A percentile compares a stretch with the other conserved stretches of the same genome.
phyloP scores from a whole-genome alignment of 177 flowering plant species.

The Vitis hybrid region DNA sequence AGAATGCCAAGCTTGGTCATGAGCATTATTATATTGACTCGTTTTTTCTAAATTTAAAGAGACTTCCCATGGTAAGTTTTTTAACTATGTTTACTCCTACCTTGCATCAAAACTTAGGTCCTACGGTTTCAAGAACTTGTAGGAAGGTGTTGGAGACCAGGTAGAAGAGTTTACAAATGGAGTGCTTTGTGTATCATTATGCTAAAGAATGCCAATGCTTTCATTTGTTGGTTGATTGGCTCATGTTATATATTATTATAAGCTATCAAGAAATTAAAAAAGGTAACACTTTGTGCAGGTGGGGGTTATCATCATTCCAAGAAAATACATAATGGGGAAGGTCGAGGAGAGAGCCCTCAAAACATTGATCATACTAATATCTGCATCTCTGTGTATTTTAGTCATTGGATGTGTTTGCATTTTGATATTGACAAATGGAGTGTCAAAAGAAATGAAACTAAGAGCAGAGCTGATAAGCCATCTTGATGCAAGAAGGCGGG shows the following conservation, averaged over 20 bases:
- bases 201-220: no score
- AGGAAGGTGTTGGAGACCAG: background rate
- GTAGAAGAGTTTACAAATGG: background rate
- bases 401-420: constrained; percentile 87
- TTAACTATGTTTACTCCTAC: background rate
- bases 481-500: constrained; percentile 93
- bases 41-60: constrained; percentile 76
- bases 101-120: background rate
- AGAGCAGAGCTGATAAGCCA: constrained; percentile 95
- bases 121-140: background rate
- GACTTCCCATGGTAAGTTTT: constrained; percentile 86
- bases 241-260: background rate
- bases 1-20: constrained; percentile 67
- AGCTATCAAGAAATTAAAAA: background rate
- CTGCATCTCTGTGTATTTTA: constrained; percentile 87
- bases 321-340: constrained; percentile 89
- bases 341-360: constrained; percentile 83
- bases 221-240: background rate
- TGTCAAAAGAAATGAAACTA: constrained; percentile 97
- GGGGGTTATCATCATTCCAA: constrained; percentile 53
- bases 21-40: constrained; percentile 84
- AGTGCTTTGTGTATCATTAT: background rate
- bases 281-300: no score
- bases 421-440: constrained; percentile 88
- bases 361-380: constrained; percentile 79